A percentile compares a stretch with the other conserved stretches of the same genome.
Evolutionary conservation across 2,329 filamentous ascomycete genomes (phyloP).

Genomic region (Didymellaceae sp.): DNA sequence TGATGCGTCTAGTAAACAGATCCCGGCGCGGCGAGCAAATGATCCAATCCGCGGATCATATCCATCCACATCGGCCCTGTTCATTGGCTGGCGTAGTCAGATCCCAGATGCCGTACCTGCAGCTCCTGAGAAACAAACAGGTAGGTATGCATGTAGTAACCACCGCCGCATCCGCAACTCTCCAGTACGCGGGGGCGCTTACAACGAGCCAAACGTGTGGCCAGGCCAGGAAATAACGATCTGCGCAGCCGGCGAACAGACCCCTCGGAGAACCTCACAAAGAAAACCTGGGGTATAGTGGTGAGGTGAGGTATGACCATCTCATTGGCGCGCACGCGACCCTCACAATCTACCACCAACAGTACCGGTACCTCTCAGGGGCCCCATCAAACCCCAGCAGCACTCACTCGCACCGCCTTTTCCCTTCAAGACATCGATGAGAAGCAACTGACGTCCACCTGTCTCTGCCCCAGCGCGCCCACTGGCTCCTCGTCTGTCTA

Average conservation of each 20-base stretch:
- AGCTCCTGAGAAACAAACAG: too few relatives aligned
- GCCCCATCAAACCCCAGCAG: too few relatives aligned
- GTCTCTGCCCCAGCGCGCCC: slow-evolving; percentile 10
- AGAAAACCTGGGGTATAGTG: slow-evolving; percentile 9
- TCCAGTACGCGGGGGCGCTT: slow-evolving; percentile 8
- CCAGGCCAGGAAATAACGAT: slow-evolving; percentile 5
- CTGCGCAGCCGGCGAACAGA: background rate
- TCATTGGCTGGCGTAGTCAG: slow-evolving; percentile 1
- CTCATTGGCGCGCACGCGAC: slow-evolving; percentile 11
- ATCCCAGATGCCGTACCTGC: slow-evolving; percentile 11
- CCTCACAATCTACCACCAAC: too few relatives aligned
- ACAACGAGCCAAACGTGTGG: slow-evolving; percentile 12
- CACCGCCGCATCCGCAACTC: background rate
- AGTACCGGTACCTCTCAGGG: slow-evolving; percentile 9
- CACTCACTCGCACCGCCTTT: too few relatives aligned
- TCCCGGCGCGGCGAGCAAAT: slow-evolving; percentile 2
- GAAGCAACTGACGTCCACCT: slow-evolving; percentile 8
- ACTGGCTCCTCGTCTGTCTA: slow-evolving; percentile 15
- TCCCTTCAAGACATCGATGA: background rate
- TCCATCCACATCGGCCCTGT: slow-evolving; percentile 1
- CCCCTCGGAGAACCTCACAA: background rate
- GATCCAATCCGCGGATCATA: slow-evolving; percentile 5
- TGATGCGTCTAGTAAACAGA: slow-evolving; percentile 6
- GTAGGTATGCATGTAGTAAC: slow-evolving; percentile 10
- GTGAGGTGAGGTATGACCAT: too few relatives aligned